Percentiles rank a stretch among this genome's conserved stretches.
phyloP scores from a whole-genome alignment of 169 alveolate species.

The Plasmodium fragile region DNA sequence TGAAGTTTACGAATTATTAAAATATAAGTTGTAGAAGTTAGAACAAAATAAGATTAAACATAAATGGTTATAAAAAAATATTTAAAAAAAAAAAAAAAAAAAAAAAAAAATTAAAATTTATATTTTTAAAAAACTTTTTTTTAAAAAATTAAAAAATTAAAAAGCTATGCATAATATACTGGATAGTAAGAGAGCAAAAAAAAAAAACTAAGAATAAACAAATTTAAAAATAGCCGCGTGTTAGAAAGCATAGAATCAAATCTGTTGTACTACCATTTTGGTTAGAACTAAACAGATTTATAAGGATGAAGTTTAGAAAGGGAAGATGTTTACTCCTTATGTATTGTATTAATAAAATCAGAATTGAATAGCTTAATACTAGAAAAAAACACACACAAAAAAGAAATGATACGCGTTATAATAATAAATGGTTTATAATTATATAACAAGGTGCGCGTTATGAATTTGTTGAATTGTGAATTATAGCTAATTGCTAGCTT shows the following conservation, averaged over 20 bases:
- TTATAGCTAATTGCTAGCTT: background rate
- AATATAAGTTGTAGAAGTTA: background rate
- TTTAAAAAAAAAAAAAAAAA: background rate
- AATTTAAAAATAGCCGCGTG: background rate
- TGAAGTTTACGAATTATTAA: background rate
- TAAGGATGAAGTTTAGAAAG: background rate
- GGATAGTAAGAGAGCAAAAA: background rate
- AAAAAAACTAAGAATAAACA: background rate
- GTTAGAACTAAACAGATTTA: background rate
- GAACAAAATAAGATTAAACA: background rate
- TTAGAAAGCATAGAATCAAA: background rate
- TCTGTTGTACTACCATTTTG: background rate
- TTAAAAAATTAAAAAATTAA: too few species aligned
- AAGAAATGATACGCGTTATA: background rate
- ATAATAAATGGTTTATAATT: background rate
- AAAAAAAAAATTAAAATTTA: background rate
- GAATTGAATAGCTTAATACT: background rate
- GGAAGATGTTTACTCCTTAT: background rate
- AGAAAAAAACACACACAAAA: too few species aligned
- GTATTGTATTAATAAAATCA: background rate
- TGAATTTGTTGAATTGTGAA: background rate
- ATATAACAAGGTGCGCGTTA: background rate
- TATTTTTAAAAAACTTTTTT: too few species aligned
- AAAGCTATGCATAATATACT: too few species aligned
- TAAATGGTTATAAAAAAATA: background rate